phyloP scores from a whole-genome alignment of 2,329 filamentous ascomycete species.

The Aspergillus brasiliensis region DNA sequence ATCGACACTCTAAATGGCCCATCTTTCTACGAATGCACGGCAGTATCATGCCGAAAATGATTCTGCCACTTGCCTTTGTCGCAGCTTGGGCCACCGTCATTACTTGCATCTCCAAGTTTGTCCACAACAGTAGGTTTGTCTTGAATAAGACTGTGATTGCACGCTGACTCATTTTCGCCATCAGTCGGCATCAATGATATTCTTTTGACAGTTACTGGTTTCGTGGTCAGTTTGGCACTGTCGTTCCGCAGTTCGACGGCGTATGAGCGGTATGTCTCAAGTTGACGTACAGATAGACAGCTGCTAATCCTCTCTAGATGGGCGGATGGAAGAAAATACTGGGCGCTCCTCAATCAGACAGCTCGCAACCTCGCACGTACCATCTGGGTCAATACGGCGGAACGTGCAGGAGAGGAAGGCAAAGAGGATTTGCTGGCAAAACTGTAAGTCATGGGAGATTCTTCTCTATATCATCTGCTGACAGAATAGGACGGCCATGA shows the following conservation, averaged over 20 bases:
- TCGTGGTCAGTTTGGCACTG: constrained; percentile 76
- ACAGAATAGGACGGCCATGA: constrained; percentile 61
- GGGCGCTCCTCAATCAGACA: constrained; percentile 59
- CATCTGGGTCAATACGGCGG: constrained; percentile 77
- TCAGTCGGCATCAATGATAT: constrained; percentile 64
- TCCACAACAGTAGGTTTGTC: constrained; percentile 41
- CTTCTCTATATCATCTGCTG: constrained; percentile 16
- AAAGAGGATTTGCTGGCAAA: constrained; percentile 73
- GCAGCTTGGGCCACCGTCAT: constrained; percentile 67
- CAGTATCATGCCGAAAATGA: constrained; percentile 72
- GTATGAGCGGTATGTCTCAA: constrained; percentile 63
- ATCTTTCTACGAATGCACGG: constrained; percentile 75
- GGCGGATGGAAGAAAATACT: constrained; percentile 65
- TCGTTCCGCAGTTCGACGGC: constrained; percentile 77
- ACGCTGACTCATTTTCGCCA: constrained; percentile 13
- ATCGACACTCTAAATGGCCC: constrained; percentile 75
- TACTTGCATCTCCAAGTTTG: constrained; percentile 56
- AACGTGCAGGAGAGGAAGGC: constrained; percentile 58
- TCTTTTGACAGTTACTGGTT: constrained; percentile 75
- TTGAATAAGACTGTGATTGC: neutral
- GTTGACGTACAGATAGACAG: neutral
- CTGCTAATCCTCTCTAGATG: constrained; percentile 40
- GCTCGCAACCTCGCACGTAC: constrained; percentile 65
- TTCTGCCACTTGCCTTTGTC: constrained; percentile 67
- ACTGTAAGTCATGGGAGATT: constrained; percentile 43